phyloP scores from a whole-genome alignment of 2,329 filamentous ascomycete species.

The Tolypocladium album region DNA sequence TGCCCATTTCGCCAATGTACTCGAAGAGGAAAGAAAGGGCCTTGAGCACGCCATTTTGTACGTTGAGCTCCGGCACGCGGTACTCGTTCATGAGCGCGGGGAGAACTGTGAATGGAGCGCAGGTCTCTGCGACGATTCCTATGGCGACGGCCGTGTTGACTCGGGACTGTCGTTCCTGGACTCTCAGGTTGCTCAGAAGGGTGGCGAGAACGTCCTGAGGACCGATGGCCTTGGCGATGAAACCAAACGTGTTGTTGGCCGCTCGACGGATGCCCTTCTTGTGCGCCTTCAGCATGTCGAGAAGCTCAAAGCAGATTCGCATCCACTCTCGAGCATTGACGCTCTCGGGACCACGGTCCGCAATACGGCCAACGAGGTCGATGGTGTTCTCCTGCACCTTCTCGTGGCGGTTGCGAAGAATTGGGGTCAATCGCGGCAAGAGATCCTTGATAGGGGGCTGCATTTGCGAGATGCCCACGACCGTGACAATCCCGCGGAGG shows the following conservation, averaged over 20 bases:
- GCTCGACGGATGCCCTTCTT: conserved; percentile 98
- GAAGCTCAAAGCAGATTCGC: conserved; percentile 97
- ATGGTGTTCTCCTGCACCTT: conserved; percentile 99
- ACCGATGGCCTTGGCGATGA: conserved; percentile 98
- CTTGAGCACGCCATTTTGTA: conserved; percentile 97
- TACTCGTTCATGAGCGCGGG: conserved; percentile 99
- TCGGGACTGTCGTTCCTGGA: conserved; percentile 94
- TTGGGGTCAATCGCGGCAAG: conserved; percentile 90
- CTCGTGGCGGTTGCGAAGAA: conserved; percentile 94
- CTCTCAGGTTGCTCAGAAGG: conserved; percentile 88
- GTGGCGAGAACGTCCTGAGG: conserved; percentile 95
- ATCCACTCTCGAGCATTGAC: conserved; percentile 99
- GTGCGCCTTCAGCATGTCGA: conserved; percentile 99
- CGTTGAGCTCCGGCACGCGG: conserved; percentile 93
- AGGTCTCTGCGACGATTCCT: conserved; percentile 96
- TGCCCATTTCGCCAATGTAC: conserved; percentile 99
- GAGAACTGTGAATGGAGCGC: conserved; percentile 96
- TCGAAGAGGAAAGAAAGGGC: conserved; percentile 95
- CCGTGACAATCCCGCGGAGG: conserved; percentile 89
- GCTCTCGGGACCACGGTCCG: conserved; percentile 89
- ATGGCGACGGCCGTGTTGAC: conserved; percentile 98
- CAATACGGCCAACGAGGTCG: conserved; percentile 93
- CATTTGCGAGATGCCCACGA: conserved; percentile 97
- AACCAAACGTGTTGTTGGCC: conserved; percentile 98
- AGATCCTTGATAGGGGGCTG: conserved; percentile 96